Evolutionary conservation across 2,329 filamentous ascomycete genomes (phyloP), one percentile per base, ranked within the genome.

Genomic region (Monilinia aucupariae): DNA sequence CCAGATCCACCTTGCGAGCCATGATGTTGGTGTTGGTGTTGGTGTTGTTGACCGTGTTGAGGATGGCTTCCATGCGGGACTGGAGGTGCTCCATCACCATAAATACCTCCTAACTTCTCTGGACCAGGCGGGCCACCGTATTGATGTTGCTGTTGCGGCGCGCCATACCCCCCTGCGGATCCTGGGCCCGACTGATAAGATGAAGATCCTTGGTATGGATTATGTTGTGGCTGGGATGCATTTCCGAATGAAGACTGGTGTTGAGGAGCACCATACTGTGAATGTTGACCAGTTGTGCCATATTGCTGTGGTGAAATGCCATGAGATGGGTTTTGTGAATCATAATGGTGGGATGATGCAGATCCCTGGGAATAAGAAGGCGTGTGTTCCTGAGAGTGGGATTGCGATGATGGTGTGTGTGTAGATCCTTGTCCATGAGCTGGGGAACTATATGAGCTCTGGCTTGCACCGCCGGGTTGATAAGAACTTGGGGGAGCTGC

Each of bases 401-500:
- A 55, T 10, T 67, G 66, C 9, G 60, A 59, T 15, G 65, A 65
- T 22, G 64, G 59, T 27, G 34, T 51, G 27, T 52, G 41, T 30
- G 47, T 37, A 45, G 32, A 37, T 12, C 54, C 54, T 20, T 58
- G 41, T 1, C 54, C 41, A 58, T 58, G 62, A 15, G 65, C 55
- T n/a, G 64, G 64, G 50, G 65, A 61, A 37, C 66, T 65, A 60
- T 69, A 69, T 15, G 61, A 62, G 22, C 63, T 59, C 32, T 67
- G 67, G 13, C 64, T 61, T 30, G 66, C 61, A 22, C 67, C 68
- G 45, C 65, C 62, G 34, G 79, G 75, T 69, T 86, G 82, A 72
- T 87, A 87, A 8, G 83, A 81, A 17, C 80, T 74, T n/a, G 84
- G 82, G 15, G 87, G 87, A 47, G 86, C 84, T 63, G 82, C 79